A percentile compares a stretch with the other conserved stretches of the same genome.
Conservation (phyloP, 225 moss, liverwort and hornwort genomes). For the Asterella californica region DNA sequence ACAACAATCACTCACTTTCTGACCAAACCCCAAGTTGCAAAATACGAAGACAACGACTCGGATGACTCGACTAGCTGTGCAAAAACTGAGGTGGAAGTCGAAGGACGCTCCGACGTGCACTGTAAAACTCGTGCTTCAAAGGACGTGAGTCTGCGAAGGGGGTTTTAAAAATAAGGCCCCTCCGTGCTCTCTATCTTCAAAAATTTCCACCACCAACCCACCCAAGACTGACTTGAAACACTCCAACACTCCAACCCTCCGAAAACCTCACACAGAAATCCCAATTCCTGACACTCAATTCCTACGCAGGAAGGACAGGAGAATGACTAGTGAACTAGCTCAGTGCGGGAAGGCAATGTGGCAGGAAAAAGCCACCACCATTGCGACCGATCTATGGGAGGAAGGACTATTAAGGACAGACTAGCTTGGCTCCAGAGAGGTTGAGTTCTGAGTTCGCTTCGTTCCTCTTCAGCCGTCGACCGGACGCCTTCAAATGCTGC, state of each 20-base stretch:
- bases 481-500: neutral
- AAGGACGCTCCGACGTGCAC: neutral
- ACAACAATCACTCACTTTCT: neutral
- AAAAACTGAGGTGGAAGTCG: neutral
- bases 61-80: neutral
- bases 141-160: constrained; percentile 11
- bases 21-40: constrained; percentile 2
- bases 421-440: neutral
- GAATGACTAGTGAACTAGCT: neutral
- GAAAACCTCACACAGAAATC: neutral
- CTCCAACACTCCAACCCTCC: neutral
- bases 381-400: neutral
- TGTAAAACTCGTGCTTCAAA: constrained; percentile 22
- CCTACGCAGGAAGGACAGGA: neutral
- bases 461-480: constrained; percentile 1
- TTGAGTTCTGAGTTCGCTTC: constrained; percentile 17
- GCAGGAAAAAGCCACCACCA: constrained; percentile 16
- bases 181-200: neutral
- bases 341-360: constrained; percentile 7
- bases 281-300: neutral
- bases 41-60: neutral
- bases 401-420: neutral
- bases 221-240: neutral
- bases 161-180: constrained; percentile 20
- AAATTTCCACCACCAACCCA: neutral